These are phyloP conservation scores for Ceratocystiopsis brevicomis DNA, from an alignment of 2,329 filamentous ascomycete species.

Conservation along the genomic window DNA sequence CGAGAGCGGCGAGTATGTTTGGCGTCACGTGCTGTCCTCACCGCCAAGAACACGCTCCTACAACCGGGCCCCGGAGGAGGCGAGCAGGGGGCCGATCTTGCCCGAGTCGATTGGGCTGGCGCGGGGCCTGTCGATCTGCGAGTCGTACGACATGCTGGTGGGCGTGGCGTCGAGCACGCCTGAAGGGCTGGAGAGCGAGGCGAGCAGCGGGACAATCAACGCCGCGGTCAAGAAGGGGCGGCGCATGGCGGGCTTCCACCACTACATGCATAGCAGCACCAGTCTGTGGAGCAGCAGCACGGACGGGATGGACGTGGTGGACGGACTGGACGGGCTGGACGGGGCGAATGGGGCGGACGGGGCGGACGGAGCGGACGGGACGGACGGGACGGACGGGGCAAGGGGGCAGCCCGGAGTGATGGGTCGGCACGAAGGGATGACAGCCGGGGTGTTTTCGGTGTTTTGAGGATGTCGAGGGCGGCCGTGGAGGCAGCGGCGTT, in stretches of 20 bases:
- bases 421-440: too few species aligned
- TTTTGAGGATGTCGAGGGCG: too few species aligned
- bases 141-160: not conserved
- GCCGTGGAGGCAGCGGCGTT: too few species aligned
- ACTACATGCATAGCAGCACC: not conserved
- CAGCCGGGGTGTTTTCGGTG: too few species aligned
- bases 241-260: conserved; percentile 2
- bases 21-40: not conserved
- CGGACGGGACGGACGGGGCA: too few species aligned
- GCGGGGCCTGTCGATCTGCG: conserved; percentile 14
- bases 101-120: conserved; percentile 16
- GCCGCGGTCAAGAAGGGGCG: not conserved
- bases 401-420: too few species aligned
- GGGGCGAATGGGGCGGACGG: too few species aligned
- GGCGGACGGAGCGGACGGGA: too few species aligned
- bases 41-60: not conserved
- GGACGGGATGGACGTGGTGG: too few species aligned
- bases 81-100: conserved; percentile 3
- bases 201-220: not conserved
- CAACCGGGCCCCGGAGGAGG: not conserved
- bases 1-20: not conserved
- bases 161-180: not conserved
- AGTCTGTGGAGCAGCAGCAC: not conserved
- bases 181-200: not conserved
- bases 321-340: too few species aligned